Conservation (phyloP, 2,329 filamentous ascomycete genomes). For the Aspergillus pseudoviridinutans region DNA sequence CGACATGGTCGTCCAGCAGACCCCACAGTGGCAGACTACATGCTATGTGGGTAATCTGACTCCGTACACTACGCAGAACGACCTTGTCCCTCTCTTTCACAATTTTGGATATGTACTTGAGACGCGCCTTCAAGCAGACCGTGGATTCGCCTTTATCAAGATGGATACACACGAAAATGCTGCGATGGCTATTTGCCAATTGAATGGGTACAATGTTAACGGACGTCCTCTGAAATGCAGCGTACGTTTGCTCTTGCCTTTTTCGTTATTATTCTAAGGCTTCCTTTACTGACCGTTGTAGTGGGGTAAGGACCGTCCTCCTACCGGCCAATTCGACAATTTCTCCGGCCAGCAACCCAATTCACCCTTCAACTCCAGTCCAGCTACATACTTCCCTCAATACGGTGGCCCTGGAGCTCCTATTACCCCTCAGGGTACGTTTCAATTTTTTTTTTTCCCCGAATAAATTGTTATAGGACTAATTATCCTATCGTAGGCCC, state of each 20-base stretch:
- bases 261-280: slow-evolving; percentile 27
- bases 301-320: slow-evolving; percentile 99
- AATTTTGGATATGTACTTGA: slow-evolving; percentile 98
- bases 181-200: slow-evolving; percentile 95
- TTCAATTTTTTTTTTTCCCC: not conserved
- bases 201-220: slow-evolving; percentile 97
- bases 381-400: slow-evolving; percentile 85
- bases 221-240: slow-evolving; percentile 97
- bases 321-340: slow-evolving; percentile 76
- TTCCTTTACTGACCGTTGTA: slow-evolving; percentile 40
- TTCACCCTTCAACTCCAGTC: slow-evolving; percentile 65
- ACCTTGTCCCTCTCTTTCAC: slow-evolving; percentile 95
- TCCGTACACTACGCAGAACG: slow-evolving; percentile 93
- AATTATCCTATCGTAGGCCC: slow-evolving; percentile 39
- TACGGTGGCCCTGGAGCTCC: slow-evolving; percentile 69
- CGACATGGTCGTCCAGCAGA: slow-evolving; percentile 94
- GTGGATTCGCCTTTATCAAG: slow-evolving; percentile 98
- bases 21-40: slow-evolving; percentile 95
- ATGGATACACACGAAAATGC: slow-evolving; percentile 99
- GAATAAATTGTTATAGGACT: slow-evolving; percentile 5
- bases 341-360: slow-evolving; percentile 76
- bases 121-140: slow-evolving; percentile 95
- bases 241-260: slow-evolving; percentile 58
- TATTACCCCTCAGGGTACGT: slow-evolving; percentile 58
- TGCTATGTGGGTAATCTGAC: slow-evolving; percentile 97